phyloP scores from a whole-genome alignment of 2,329 filamentous ascomycete genomes.

The Cyphellophora europaea region DNA sequence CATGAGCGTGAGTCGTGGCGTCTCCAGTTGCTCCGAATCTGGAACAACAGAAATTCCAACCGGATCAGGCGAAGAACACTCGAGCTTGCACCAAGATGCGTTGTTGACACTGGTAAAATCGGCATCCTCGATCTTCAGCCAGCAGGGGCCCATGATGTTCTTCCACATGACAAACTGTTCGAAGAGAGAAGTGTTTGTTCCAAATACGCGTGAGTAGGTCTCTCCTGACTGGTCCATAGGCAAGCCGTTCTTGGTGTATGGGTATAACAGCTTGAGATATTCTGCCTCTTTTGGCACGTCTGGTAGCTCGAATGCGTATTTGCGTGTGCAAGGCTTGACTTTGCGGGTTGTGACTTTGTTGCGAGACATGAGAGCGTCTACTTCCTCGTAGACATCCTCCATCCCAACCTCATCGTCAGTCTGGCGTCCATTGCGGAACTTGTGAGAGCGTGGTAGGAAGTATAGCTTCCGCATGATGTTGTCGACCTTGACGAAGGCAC shows the following conservation, averaged over 20 bases:
- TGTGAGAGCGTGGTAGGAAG: slow-evolving; percentile 71
- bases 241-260: slow-evolving; percentile 73
- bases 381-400: slow-evolving; percentile 81
- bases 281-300: slow-evolving; percentile 80
- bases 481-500: slow-evolving; percentile 92
- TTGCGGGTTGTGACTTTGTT: slow-evolving; percentile 84
- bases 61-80: slow-evolving; percentile 72
- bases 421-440: slow-evolving; percentile 50
- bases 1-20: slow-evolving; percentile 90
- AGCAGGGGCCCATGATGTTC: slow-evolving; percentile 97
- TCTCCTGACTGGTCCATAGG: slow-evolving; percentile 65
- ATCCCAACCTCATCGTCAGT: slow-evolving; percentile 74
- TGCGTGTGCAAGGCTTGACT: slow-evolving; percentile 79
- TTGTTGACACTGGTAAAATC: slow-evolving; percentile 81
- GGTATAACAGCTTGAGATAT: slow-evolving; percentile 93
- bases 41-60: slow-evolving; percentile 62
- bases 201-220: slow-evolving; percentile 91
- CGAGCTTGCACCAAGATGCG: slow-evolving; percentile 93
- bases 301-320: slow-evolving; percentile 90
- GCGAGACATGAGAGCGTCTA: slow-evolving; percentile 78
- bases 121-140: slow-evolving; percentile 81
- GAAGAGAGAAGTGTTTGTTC: slow-evolving; percentile 85
- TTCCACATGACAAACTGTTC: slow-evolving; percentile 99
- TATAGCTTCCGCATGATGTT: slow-evolving; percentile 88
- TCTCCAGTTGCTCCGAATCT: slow-evolving; percentile 72